Evolutionary conservation across 164 flowering plant species (phyloP).

Genomic region (Santalum album): DNA sequence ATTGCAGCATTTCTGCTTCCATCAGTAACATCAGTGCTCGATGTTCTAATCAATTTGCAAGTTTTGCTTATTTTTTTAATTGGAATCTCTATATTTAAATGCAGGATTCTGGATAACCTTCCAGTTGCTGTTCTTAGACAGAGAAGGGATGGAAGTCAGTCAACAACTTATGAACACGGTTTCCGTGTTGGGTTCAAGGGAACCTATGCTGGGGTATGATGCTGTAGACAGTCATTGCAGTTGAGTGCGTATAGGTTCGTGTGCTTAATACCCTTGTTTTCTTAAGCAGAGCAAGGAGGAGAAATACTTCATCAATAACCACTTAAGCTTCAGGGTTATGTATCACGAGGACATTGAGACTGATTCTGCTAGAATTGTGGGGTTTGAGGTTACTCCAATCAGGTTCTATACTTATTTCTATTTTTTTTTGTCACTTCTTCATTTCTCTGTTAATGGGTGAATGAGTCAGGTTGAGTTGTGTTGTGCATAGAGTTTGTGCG

Average conservation of each 20-base stretch:
- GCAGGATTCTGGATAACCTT: constrained; percentile 74
- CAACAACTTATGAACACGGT: constrained; percentile 77
- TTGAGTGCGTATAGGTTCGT: no score
- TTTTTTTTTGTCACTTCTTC: background rate
- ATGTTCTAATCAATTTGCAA: background rate
- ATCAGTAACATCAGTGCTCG: no score
- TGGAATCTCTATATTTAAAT: constrained; percentile 2
- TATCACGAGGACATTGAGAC: constrained; percentile 43
- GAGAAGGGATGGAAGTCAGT: constrained; percentile 67
- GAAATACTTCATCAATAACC: constrained; percentile 51
- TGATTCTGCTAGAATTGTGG: constrained; percentile 52
- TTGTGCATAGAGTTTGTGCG: background rate
- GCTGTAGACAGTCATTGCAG: no score
- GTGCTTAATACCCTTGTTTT: background rate
- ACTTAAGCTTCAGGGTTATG: constrained; percentile 58
- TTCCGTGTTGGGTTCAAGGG: constrained; percentile 76
- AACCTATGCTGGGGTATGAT: constrained; percentile 42
- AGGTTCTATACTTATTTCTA: constrained; percentile 34
- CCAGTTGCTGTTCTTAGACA: constrained; percentile 83
- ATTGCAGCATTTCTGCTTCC: background rate
- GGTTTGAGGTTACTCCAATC: constrained; percentile 58
- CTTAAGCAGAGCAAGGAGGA: constrained; percentile 44
- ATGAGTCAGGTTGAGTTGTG: background rate
- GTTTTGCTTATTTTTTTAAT: background rate
- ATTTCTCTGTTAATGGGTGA: background rate